phyloP scores from a whole-genome alignment of 2,329 filamentous ascomycete genomes.

The Chaetomiaceae sp. region DNA sequence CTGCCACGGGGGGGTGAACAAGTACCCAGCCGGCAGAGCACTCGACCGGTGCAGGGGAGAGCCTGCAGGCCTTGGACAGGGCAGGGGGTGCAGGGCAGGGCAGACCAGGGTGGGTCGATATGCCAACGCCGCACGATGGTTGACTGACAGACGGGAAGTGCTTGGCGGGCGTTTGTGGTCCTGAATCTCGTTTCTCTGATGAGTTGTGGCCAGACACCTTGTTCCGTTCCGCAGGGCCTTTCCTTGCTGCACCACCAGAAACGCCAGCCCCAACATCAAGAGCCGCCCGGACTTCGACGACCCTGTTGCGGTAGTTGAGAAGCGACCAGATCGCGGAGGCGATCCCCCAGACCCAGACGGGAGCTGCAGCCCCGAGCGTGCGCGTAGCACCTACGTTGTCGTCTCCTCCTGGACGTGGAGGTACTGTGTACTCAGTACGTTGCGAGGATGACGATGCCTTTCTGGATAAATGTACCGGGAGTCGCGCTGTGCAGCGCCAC shows the following conservation, averaged over 20 bases:
- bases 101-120: constrained; percentile 13
- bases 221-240: constrained; percentile 9
- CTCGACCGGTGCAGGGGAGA: constrained; percentile 5
- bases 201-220: not conserved
- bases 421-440: constrained; percentile 17
- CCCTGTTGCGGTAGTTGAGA: not conserved
- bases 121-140: constrained; percentile 14
- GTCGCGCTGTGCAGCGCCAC: constrained; percentile 5
- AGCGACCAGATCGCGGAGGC: not conserved
- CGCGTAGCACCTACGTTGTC: no score
- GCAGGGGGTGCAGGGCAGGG: constrained; percentile 4
- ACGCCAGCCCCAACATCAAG: not conserved
- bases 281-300: not conserved
- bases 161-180: constrained; percentile 21
- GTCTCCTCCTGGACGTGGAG: constrained; percentile 1
- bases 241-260: not conserved
- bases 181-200: constrained; percentile 17
- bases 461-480: constrained; percentile 22
- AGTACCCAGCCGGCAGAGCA: constrained; percentile 5
- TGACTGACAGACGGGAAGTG: constrained; percentile 15
- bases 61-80: not conserved
- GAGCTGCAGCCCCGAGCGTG: not conserved
- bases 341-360: not conserved
- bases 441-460: constrained; percentile 15
- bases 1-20: constrained; percentile 3